phyloP scores from a whole-genome alignment of 768 basidiomycete species.

The Pleurotus tuoliensis region DNA sequence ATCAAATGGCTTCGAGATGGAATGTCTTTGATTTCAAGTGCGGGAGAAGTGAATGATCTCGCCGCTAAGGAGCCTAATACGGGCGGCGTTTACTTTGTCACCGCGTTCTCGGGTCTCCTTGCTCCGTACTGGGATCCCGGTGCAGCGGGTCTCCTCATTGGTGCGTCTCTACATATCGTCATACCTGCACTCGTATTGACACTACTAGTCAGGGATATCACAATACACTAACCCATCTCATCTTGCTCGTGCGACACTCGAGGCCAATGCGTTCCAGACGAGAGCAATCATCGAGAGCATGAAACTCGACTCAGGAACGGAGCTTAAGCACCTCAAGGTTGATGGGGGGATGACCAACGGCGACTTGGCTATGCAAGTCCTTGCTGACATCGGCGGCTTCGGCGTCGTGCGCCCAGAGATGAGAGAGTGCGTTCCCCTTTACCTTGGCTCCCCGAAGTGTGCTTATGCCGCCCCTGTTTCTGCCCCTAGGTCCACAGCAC shows the following conservation, averaged over 20 bases:
- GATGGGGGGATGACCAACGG: slow-evolving; percentile 99
- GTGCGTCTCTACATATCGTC: slow-evolving; percentile 27
- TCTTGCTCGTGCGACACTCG: slow-evolving; percentile 91
- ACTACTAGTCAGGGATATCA: slow-evolving; percentile 51
- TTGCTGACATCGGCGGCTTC: slow-evolving; percentile 91
- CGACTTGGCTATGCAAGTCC: slow-evolving; percentile 80
- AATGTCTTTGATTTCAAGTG: slow-evolving; percentile 75
- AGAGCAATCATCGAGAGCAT: slow-evolving; percentile 94
- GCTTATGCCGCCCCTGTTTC: not conserved
- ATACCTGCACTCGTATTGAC: not conserved
- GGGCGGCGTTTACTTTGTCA: slow-evolving; percentile 94
- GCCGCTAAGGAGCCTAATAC: slow-evolving; percentile 73
- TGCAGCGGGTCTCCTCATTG: slow-evolving; percentile 84
- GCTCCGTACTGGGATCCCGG: slow-evolving; percentile 98
- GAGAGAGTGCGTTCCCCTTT: slow-evolving; percentile 70
- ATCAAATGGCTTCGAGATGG: slow-evolving; percentile 97
- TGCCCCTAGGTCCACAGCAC: slow-evolving; percentile 77
- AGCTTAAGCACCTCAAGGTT: slow-evolving; percentile 85
- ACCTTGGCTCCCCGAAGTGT: not conserved
- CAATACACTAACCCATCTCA: slow-evolving; percentile 90
- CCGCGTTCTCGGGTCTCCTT: slow-evolving; percentile 92
- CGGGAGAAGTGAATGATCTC: slow-evolving; percentile 80
- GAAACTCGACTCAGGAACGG: slow-evolving; percentile 80
- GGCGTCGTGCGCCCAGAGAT: slow-evolving; percentile 90
- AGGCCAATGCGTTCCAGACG: slow-evolving; percentile 96